A percentile compares a stretch with the other conserved stretches of the same genome.
phyloP scores from a whole-genome alignment of 73 alveolate species.

The Paramecium sexaurelia region DNA sequence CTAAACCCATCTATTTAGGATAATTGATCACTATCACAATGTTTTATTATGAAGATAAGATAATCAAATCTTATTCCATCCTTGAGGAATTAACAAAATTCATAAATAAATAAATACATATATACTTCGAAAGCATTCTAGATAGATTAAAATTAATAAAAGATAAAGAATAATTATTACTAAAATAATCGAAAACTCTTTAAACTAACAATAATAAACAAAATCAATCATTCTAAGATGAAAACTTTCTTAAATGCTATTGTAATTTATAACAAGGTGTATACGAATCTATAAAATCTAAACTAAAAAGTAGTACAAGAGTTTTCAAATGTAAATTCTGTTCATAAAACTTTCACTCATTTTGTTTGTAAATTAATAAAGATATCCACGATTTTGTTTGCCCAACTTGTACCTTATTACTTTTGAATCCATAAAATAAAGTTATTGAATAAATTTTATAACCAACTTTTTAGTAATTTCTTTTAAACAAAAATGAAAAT shows the following conservation, averaged over 20 bases:
- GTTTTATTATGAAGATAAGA: constrained; percentile 12
- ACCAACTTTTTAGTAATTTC: neutral
- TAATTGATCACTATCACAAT: neutral
- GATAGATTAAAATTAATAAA: neutral
- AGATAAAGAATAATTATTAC: neutral
- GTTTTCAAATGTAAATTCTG: neutral
- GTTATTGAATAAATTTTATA: neutral
- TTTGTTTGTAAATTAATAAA: neutral
- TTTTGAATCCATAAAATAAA: neutral
- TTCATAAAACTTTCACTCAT: neutral
- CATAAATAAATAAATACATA: neutral
- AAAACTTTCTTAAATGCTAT: neutral
- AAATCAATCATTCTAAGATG: neutral
- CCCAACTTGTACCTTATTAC: neutral
- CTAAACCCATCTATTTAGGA: constrained; percentile 21
- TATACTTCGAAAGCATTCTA: neutral
- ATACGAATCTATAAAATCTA: neutral
- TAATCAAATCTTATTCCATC: neutral
- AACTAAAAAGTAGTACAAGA: neutral
- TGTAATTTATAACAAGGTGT: neutral
- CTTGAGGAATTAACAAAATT: neutral
- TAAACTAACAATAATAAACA: neutral
- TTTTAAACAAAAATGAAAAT: neutral
- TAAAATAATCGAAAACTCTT: neutral
- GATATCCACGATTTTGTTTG: constrained; percentile 8